These are phyloP conservation scores for Prinsepia uniflora DNA, from an alignment of 306 rosid genomes.

Conservation along the genomic window DNA sequence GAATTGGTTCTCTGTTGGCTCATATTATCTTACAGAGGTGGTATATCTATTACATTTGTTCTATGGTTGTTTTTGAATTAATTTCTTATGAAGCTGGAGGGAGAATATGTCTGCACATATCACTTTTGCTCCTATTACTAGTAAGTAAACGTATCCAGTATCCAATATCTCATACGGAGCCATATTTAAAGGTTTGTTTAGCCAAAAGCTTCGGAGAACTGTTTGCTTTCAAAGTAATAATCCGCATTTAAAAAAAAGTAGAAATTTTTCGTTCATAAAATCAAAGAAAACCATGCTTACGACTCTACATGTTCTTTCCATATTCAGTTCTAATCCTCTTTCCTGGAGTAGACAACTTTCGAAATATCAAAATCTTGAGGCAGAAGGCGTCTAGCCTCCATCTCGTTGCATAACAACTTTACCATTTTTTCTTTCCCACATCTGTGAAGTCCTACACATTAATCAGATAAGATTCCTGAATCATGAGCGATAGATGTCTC, in stretches of 20 bases:
- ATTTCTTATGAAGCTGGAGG: no score
- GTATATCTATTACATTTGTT: no score
- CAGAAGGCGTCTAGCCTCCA: constrained; percentile 28
- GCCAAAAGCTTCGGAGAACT: no score
- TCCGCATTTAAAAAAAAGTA: neutral
- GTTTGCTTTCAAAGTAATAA: no score
- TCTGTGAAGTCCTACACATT: constrained; percentile 46
- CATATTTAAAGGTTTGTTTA: no score
- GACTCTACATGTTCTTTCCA: neutral
- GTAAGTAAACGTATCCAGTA: no score
- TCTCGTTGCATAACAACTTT: constrained; percentile 31
- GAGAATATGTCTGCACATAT: no score
- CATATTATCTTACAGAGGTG: neutral
- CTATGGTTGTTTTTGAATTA: no score
- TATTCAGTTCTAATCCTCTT: constrained; percentile 17
- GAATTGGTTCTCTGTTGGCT: neutral
- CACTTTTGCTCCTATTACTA: no score
- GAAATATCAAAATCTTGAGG: constrained; percentile 41
- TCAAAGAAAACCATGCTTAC: neutral
- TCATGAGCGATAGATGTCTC: constrained; percentile 47
- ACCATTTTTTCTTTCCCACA: constrained; percentile 44
- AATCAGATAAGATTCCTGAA: constrained; percentile 43
- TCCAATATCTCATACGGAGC: no score
- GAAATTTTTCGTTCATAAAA: neutral
- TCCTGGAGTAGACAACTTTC: constrained; percentile 11